These are phyloP conservation scores for Salix caprea DNA, from an alignment of 345 rosid species.

Conservation along the genomic window DNA sequence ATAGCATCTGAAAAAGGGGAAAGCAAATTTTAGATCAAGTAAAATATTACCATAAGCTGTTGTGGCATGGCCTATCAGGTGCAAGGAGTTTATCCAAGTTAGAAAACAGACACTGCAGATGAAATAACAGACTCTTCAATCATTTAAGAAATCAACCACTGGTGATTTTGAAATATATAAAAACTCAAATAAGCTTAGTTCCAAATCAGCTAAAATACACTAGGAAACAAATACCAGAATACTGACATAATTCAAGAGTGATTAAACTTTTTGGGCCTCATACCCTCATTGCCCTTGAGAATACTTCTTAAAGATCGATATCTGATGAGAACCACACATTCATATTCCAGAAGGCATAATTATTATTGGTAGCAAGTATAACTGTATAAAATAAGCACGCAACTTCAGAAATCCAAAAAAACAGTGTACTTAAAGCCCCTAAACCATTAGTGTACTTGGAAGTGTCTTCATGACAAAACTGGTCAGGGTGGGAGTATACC, in stretches of 20 bases:
- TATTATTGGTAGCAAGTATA: background rate
- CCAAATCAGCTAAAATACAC: background rate
- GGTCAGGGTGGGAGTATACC: background rate
- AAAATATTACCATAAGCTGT: conserved; percentile 74
- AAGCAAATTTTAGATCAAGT: background rate
- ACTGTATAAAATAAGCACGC: too few relatives aligned
- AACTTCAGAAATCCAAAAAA: background rate
- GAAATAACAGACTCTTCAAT: conserved; percentile 17
- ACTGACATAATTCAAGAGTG: background rate
- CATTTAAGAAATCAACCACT: background rate
- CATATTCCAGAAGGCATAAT: background rate
- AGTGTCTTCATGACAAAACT: background rate
- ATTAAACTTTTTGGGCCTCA: background rate
- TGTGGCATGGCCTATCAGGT: conserved; percentile 86
- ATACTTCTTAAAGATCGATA: background rate
- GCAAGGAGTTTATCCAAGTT: conserved; percentile 78
- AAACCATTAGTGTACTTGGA: background rate
- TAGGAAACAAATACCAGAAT: background rate
- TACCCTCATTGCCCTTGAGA: background rate
- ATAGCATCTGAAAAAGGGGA: background rate
- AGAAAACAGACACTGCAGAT: conserved; percentile 69
- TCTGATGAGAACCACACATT: background rate
- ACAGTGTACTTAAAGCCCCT: background rate
- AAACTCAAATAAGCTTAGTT: background rate
- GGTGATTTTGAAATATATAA: background rate